Evolutionary conservation across 345 rosid species (phyloP), one percentile per base, ranked within the genome.

Genomic region (Gossypium herbaceum): DNA sequence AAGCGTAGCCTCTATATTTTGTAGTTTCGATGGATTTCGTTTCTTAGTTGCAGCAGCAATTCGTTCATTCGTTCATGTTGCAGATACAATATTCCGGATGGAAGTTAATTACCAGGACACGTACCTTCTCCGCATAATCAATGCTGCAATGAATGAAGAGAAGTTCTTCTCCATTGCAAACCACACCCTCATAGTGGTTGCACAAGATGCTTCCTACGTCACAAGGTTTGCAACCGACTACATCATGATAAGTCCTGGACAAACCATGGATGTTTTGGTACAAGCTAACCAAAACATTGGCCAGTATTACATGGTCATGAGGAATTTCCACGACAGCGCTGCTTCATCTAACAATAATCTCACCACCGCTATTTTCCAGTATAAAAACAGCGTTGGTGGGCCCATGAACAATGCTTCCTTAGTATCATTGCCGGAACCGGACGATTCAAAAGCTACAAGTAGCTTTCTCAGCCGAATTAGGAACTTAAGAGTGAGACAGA

Each of bases 281-380:
- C 56, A 29, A 0, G 71, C 80, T 3, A 60, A 82, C 75, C 76
- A 78, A 27, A 34, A 80, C 15, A 72, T 72, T 0, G 68, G 82
- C 3, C 68, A 58, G 9, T 82, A 85, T 52, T 85, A 83, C 84
- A 82, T 82, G 76, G 73, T 74, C 0, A 50, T 65, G 4, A 66
- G 60, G 20, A 78, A 76, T 15, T 79, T 74, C 10, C 44, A 51
- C 13, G 83, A 76, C 9, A 68, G 11, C 25, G 43, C 25, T 16
- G 70, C 65, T 13, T 4, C 39, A 11, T 54, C 58, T 11, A 1
- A 51, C n/a, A 72, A 39, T 7, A 0, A 43, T 9, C 15, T 75
- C 59, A 62, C 84, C 16, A 83, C 86, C 0, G 92, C 86, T 4
- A 77, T 86, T 62, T 59, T 88, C 3, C 45, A 73, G 24, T 85